phyloP scores from a whole-genome alignment of 805 yeast genomes.

The Kodamaea jinghongensis region DNA sequence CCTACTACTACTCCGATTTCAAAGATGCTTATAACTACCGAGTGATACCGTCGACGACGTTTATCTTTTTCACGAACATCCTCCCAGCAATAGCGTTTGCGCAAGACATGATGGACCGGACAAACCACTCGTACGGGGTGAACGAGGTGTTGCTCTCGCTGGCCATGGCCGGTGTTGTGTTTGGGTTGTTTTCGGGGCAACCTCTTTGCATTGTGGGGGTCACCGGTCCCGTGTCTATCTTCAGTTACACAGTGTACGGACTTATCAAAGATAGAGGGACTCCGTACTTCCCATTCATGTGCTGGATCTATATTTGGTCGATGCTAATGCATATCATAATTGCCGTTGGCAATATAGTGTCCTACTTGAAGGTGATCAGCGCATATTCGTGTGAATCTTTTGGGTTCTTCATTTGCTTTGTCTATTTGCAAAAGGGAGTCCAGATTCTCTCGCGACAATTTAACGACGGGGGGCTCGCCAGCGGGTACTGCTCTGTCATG shows the following conservation, averaged over 20 bases:
- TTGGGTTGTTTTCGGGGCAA: conserved; percentile 84
- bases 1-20: conserved; percentile 76
- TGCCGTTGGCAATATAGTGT: conserved; percentile 67
- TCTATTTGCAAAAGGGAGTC: conserved; percentile 87
- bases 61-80: conserved; percentile 84
- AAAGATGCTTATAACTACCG: conserved; percentile 81
- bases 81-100: conserved; percentile 95
- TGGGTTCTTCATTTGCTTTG: conserved; percentile 85
- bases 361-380: conserved; percentile 68
- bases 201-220: conserved; percentile 96
- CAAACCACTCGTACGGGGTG: conserved; percentile 83
- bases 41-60: conserved; percentile 79
- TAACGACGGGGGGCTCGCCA: conserved; percentile 28
- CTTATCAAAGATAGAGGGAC: conserved; percentile 54
- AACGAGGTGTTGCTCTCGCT: conserved; percentile 83
- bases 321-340: conserved; percentile 75
- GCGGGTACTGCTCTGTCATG: conserved; percentile 74
- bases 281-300: conserved; percentile 85
- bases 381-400: conserved; percentile 87
- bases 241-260: conserved; percentile 85
- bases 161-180: conserved; percentile 85
- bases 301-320: conserved; percentile 93
- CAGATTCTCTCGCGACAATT: conserved; percentile 79
- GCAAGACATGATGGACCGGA: conserved; percentile 93
- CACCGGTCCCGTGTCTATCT: conserved; percentile 92